Base-by-base conservation (phyloP, 495 filamentous ascomycete genomes). In the Astrothelium macrocarpum region DNA sequence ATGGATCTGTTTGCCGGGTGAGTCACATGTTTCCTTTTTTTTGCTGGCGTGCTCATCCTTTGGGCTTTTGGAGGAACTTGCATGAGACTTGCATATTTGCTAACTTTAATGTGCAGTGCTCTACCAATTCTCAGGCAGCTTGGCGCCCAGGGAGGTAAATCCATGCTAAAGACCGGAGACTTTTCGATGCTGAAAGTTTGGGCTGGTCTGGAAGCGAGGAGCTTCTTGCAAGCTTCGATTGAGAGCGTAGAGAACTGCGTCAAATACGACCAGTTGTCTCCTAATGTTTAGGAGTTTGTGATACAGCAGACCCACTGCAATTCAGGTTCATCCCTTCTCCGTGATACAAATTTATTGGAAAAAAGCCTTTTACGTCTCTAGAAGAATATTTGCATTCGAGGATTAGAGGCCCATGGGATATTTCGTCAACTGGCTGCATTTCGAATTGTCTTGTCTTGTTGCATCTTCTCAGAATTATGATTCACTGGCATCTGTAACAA, bases 171-270 rank as follows among this genome's bases (percentile, higher is more conserved):
- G 34, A 78, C 78, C 23, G 79, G 60, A n/a, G 92, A 95, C 69
- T 87, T 89, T 67, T 90, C 87, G n/a, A 92, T 98, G 87, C 76
- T 97, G 66, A 90, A 91, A 71, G 85, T 98, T 0, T 98, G 94
- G 94, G 81, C 92, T 36, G 92, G 91, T 14, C 77, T 98, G 25
- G 94, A 98, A 74, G 88, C 91, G 26, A 82, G 94, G 64, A 87
- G 85, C 67, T 90, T 94, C 71, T 79, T 97, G 75, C 88, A 91
- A 74, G 90, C 89, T 53, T 91, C 88, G 64, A 84, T 91, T 49
- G 90, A 97, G 68, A 89, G 89, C 73, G 91, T 96, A 73, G 77
- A 79, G 66, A 65, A 65, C 12, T 78, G 74, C 65, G 77, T 79
- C 39, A 76, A 75, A 64, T 79, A 75, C 59, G 77, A 79, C 62